A percentile compares a stretch with the other conserved stretches of the same genome.
phyloP scores from a whole-genome alignment of 306 rosid species.

The Lotus japonicus region DNA sequence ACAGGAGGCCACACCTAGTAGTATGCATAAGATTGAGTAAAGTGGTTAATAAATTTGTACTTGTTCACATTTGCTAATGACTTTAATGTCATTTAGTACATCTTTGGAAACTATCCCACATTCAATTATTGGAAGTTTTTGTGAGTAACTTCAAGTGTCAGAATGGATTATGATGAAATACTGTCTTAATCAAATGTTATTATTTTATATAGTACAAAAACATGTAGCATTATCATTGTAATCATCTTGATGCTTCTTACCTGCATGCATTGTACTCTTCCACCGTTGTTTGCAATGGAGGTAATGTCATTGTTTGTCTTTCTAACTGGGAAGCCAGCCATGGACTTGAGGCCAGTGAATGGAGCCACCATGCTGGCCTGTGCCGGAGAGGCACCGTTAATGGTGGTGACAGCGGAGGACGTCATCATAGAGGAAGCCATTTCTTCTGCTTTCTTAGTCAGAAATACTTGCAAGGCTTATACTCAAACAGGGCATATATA shows the following conservation, averaged over 20 bases:
- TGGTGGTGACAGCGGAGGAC: slow-evolving; percentile 29
- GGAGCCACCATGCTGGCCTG: slow-evolving; percentile 60
- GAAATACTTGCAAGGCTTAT: background rate
- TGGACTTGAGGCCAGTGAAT: slow-evolving; percentile 61
- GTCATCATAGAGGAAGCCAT: slow-evolving; percentile 65
- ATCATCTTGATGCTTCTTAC: slow-evolving; percentile 4
- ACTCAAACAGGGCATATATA: slow-evolving; percentile 25
- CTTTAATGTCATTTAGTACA: background rate
- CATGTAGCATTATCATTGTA: too few species aligned
- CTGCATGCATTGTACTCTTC: slow-evolving; percentile 65
- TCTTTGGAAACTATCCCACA: too few species aligned
- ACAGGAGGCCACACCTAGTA: slow-evolving; percentile 73
- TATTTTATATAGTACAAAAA: too few species aligned
- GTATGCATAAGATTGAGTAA: background rate
- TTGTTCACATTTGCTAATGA: background rate
- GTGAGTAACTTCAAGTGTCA: too few species aligned
- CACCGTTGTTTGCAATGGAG: slow-evolving; percentile 58
- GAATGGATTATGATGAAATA: too few species aligned
- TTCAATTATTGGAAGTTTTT: too few species aligned
- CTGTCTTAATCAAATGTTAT: too few species aligned
- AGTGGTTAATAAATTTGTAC: background rate
- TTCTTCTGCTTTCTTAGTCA: background rate
- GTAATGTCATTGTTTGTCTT: slow-evolving; percentile 59
- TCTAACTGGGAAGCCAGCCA: slow-evolving; percentile 41
- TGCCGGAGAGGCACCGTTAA: slow-evolving; percentile 36